Evolutionary conservation across 1,139 yeast genomes (phyloP), one percentile per base, ranked within the genome.

Genomic region (Blastobotrys malaysiensis): DNA sequence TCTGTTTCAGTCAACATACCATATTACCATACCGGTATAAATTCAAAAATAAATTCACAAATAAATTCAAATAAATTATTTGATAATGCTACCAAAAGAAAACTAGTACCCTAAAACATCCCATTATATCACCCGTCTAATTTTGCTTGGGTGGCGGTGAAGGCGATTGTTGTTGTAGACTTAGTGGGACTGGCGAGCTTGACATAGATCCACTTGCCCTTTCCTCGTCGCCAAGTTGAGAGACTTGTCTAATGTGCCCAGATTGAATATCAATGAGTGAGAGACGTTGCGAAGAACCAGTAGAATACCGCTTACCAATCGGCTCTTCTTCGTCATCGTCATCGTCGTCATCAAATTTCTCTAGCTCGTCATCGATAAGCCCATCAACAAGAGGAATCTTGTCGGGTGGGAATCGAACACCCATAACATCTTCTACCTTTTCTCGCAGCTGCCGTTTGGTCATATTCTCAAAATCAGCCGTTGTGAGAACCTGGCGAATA

Each of bases 311-410:
- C 16, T 31, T 31, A 16, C 39, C 39, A 31, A 31, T 31, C 3
- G 39, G 39, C 39, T 31, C 51, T 18, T 22, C 53, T 2, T 16
- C 39, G n/a, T 36, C 51, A 18, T 31, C 45, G 9, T 56, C 60
- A 3, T 60, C 62, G 18, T 58, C 62, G 13, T 65, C 65, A 43
- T 64, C 67, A 56, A 67, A 46, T 43, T 57, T 56, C 58, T 65
- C 70, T 46, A 71, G 61, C 55, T 71, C 74, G 20, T 67, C 71
- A 50, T 71, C 75, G 51, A 71, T 71, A 58, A 71, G 57, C 9
- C 56, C 55, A 50, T 71, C 74, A 14, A 71, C 69, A 7, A 63
- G 62, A 7, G 61, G 61, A 9, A 69, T 62, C 49, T 65, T 60
- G 22, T 64, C 66, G 7, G 70, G 68, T 11, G 61, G 58, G 56